These are phyloP conservation scores for Puccinia coronata DNA, from an alignment of 1,284 basidiomycete genomes.

Conservation along the genomic window DNA sequence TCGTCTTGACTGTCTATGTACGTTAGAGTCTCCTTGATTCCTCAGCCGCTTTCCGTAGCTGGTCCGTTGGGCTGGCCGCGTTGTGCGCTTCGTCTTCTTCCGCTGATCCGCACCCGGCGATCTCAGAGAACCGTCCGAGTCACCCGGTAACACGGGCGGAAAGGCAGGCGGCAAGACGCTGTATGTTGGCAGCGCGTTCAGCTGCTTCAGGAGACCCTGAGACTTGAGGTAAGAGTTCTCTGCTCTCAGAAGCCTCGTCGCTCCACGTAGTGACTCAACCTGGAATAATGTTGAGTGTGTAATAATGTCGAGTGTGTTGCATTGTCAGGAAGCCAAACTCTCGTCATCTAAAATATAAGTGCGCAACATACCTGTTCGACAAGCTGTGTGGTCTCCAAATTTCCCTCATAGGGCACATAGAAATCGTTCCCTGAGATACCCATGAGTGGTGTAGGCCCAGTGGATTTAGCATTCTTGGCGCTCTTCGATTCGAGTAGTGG, in stretches of 20 bases:
- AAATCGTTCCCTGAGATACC: constrained; percentile 61
- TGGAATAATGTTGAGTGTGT: constrained; percentile 60
- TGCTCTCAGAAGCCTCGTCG: constrained; percentile 80
- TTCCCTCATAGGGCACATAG: constrained; percentile 70
- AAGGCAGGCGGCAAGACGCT: constrained; percentile 61
- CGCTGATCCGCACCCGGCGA: not conserved
- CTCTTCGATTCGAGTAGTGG: constrained; percentile 49
- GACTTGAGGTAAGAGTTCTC: constrained; percentile 92
- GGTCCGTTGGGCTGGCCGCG: constrained; percentile 4
- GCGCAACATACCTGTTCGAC: constrained; percentile 72
- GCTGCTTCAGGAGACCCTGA: constrained; percentile 77
- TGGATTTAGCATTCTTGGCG: constrained; percentile 30
- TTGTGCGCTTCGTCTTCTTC: no score
- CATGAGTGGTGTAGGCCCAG: constrained; percentile 7
- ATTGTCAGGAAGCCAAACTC: constrained; percentile 26
- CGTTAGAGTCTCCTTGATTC: no score
- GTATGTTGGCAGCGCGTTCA: constrained; percentile 69
- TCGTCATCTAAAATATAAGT: constrained; percentile 1
- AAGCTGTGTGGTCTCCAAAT: constrained; percentile 77
- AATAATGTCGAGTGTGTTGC: not conserved
- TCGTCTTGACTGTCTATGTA: no score
- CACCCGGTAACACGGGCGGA: constrained; percentile 49
- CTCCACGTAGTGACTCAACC: constrained; percentile 85
- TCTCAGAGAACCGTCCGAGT: constrained; percentile 11
- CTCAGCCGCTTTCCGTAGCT: constrained; percentile 31